Evolutionary conservation across 352 stramenopile genomes (phyloP).

Genomic region (Phytopythium litorale): DNA sequence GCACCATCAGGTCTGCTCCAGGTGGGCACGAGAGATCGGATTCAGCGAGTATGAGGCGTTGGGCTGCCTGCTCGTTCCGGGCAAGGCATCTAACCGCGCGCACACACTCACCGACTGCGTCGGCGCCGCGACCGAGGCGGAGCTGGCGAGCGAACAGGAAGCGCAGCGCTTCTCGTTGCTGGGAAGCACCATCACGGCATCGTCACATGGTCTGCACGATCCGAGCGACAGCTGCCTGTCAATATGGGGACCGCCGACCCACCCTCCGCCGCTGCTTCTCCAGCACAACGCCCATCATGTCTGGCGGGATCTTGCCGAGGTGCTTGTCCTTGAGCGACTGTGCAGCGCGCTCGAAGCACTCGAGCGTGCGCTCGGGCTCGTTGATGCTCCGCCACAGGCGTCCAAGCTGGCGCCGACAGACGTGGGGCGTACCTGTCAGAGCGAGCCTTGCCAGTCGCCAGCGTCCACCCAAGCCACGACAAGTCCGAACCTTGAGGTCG

Average conservation of each 20-base stretch:
- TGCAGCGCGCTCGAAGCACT: conserved; percentile 48
- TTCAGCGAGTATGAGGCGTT: not conserved
- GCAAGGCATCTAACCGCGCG: no score
- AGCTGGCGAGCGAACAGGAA: conserved; percentile 42
- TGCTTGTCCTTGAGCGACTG: conserved; percentile 33
- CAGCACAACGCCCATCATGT: conserved; percentile 24
- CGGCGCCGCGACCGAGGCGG: conserved; percentile 24
- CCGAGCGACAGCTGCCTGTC: not conserved
- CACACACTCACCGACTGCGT: conserved; percentile 32
- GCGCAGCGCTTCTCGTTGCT: conserved; percentile 35
- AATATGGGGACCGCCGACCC: not conserved
- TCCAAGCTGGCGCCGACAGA: conserved; percentile 33
- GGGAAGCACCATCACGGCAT: not conserved
- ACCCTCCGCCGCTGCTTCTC: conserved; percentile 45
- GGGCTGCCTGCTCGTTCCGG: not conserved
- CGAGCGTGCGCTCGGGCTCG: conserved; percentile 39
- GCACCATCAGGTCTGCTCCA: conserved; percentile 23
- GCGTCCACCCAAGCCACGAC: not conserved
- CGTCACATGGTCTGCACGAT: not conserved
- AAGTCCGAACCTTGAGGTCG: conserved; percentile 45
- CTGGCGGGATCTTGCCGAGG: conserved; percentile 17
- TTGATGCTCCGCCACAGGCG: conserved; percentile 50
- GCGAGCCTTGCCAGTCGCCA: not conserved
- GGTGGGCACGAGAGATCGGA: not conserved
- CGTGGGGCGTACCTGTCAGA: not conserved